These are phyloP conservation scores for Hanseniaspora mollemarum DNA, from an alignment of 805 yeast species.

Conservation along the genomic window DNA sequence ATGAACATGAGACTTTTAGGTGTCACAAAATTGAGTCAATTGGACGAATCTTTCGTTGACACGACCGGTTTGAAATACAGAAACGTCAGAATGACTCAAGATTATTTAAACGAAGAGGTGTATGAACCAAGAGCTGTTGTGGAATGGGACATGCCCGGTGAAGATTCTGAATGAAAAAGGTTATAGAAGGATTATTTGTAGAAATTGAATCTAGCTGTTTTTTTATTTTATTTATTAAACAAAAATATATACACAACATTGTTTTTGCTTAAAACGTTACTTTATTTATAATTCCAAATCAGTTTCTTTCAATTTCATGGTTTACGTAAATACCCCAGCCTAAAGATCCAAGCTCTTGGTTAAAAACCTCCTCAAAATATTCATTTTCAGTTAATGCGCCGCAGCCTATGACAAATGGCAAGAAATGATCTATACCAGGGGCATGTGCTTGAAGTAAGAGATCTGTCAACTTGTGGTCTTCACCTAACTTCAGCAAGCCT, in stretches of 20 bases:
- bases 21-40: constrained; percentile 47
- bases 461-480: constrained; percentile 24
- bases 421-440: constrained; percentile 66
- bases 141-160: constrained; percentile 30
- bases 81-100: constrained; percentile 40
- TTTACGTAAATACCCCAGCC: constrained; percentile 60
- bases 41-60: constrained; percentile 55
- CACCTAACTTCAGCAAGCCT: constrained; percentile 32
- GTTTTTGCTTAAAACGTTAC: too few relatives aligned
- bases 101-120: constrained; percentile 41
- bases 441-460: constrained; percentile 44
- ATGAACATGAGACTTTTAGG: constrained; percentile 77
- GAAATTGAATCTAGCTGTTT: too few relatives aligned
- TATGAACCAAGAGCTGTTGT: constrained; percentile 49
- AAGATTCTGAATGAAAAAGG: constrained; percentile 16
- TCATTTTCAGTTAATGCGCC: constrained; percentile 34
- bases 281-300: not conserved
- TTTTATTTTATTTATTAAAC: not conserved
- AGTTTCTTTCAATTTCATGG: constrained; percentile 30
- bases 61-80: constrained; percentile 35
- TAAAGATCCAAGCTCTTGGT: constrained; percentile 35
- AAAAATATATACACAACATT: not conserved
- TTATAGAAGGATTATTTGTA: too few relatives aligned
- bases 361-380: constrained; percentile 37
- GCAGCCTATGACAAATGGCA: constrained; percentile 54